A percentile compares a stretch with the other conserved stretches of the same genome.
These are phyloP conservation scores for Stagonosporopsis tanaceti DNA, from an alignment of 2,329 filamentous ascomycete species.

Conservation along the genomic window DNA sequence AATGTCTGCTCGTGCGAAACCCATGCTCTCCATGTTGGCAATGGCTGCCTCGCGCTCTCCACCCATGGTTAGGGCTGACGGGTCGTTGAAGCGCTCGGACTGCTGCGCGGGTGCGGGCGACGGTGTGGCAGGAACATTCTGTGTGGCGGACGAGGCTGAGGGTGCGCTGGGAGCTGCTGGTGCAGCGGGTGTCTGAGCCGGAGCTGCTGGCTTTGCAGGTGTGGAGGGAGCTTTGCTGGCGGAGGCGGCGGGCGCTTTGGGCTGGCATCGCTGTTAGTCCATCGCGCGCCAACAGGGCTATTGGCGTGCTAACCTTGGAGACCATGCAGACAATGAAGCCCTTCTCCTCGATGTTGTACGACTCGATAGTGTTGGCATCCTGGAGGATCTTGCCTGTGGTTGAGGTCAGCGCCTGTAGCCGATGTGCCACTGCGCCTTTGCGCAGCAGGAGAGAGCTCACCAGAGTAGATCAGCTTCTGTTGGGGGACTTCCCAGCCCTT, in stretches of 20 bases:
- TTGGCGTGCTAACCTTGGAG: slow-evolving; percentile 74
- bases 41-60: slow-evolving; percentile 82
- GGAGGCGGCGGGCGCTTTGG: slow-evolving; percentile 70
- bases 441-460: slow-evolving; percentile 60
- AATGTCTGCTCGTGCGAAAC: slow-evolving; percentile 86
- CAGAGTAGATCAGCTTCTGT: slow-evolving; percentile 98
- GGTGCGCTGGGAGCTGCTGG: slow-evolving; percentile 63
- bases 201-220: slow-evolving; percentile 54
- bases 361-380: slow-evolving; percentile 95
- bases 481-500: slow-evolving; percentile 92
- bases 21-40: slow-evolving; percentile 96
- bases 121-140: slow-evolving; percentile 60
- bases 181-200: slow-evolving; percentile 59
- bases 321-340: slow-evolving; percentile 99
- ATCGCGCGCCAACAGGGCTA: slow-evolving; percentile 1
- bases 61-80: slow-evolving; percentile 86
- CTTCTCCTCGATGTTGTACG: slow-evolving; percentile 99
- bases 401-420: slow-evolving; percentile 34
- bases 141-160: slow-evolving; percentile 55
- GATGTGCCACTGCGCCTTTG: slow-evolving; percentile 22
- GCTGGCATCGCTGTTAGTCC: slow-evolving; percentile 58
- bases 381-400: slow-evolving; percentile 91
- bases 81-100: slow-evolving; percentile 67
- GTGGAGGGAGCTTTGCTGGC: slow-evolving; percentile 64
- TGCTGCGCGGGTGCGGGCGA: slow-evolving; percentile 59